A percentile compares a stretch with the other conserved stretches of the same genome.
phyloP scores from a whole-genome alignment of 352 stramenopile genomes.

The Phytopythium boreale region DNA sequence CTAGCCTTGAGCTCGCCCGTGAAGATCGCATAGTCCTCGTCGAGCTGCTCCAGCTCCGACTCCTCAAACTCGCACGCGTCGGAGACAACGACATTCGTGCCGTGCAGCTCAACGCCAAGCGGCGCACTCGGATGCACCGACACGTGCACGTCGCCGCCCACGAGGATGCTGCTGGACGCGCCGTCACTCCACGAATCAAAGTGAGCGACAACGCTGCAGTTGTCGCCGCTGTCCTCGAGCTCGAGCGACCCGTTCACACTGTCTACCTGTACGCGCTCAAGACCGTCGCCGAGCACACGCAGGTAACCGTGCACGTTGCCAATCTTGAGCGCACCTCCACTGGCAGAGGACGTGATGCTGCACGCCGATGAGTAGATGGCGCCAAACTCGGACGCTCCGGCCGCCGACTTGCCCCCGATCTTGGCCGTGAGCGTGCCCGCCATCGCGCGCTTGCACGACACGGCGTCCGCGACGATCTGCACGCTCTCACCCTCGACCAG shows the following conservation, averaged over 20 bases:
- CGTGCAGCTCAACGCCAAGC: slow-evolving; percentile 68
- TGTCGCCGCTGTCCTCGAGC: slow-evolving; percentile 62
- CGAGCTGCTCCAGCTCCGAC: slow-evolving; percentile 62
- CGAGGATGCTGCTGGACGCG: slow-evolving; percentile 55
- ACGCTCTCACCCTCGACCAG: slow-evolving; percentile 65
- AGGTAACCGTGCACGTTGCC: slow-evolving; percentile 75
- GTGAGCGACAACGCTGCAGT: slow-evolving; percentile 54
- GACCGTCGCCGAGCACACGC: slow-evolving; percentile 43
- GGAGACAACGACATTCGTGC: slow-evolving; percentile 33
- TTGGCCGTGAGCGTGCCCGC: slow-evolving; percentile 47
- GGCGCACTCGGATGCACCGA: slow-evolving; percentile 58
- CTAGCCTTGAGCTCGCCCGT: slow-evolving; percentile 40
- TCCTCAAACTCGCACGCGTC: slow-evolving; percentile 41
- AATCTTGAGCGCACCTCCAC: slow-evolving; percentile 31
- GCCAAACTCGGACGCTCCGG: slow-evolving; percentile 26
- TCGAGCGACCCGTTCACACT: slow-evolving; percentile 69
- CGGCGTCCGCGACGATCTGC: slow-evolving; percentile 30
- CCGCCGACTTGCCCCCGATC: slow-evolving; percentile 16
- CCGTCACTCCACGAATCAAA: slow-evolving; percentile 68
- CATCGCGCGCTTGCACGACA: slow-evolving; percentile 72
- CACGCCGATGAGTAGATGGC: slow-evolving; percentile 71
- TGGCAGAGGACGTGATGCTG: slow-evolving; percentile 37
- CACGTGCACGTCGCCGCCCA: slow-evolving; percentile 53
- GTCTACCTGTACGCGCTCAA: slow-evolving; percentile 45
- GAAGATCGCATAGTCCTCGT: slow-evolving; percentile 74